Base-by-base conservation (phyloP, 495 filamentous ascomycete species). In the Rostrohypoxylon terebratum region DNA sequence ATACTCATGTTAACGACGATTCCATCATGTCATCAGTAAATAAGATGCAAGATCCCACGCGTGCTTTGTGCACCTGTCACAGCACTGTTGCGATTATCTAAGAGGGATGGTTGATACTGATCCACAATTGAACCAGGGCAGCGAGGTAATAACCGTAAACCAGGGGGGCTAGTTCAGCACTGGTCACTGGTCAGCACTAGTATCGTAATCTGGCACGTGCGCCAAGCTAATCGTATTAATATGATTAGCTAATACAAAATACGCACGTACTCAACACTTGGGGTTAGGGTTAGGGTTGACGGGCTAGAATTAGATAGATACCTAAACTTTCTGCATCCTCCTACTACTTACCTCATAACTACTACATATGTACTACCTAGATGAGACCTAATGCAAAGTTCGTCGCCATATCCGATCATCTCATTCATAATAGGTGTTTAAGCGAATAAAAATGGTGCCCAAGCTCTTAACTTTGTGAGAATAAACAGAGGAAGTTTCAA, bases 1-100 rank as follows among this genome's bases (percentile, higher is more conserved):
- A 28, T 59, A 48, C 31, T 66, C 68, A 71, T 64, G 38, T 63
- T 66, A 62, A 74, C 55, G 62, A 45, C 38, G 50, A 23, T 31
- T 63, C 69, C 59, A 72, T 68, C 45, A 36, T 58, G 28, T 25
- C 14, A 11, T 36, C 16, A 28, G 18, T 21, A 33, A 7, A 44
- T 50, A 38, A 25, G 40, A 59, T 50, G 21, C 44, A 23, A 61
- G 18, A 34, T 60, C 44, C 36, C 16, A 23, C 21, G 21, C 21
- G 47, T 68, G 57, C 9, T 48, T 25, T 25, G 14, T 33, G 31
- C 38, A 38, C 23, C 25, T 36, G 59, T 45, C 20, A 50, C 59
- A 38, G 42, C 25, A 62, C 21, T 25, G 10, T 53, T 25, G 33
- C 54, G 36, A 40, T 21, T 34, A 33, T 59, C 40, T 38, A 31